phyloP scores from a whole-genome alignment of 202 grass and related monocot species.

The Schoenoplectus tabernaemontani region DNA sequence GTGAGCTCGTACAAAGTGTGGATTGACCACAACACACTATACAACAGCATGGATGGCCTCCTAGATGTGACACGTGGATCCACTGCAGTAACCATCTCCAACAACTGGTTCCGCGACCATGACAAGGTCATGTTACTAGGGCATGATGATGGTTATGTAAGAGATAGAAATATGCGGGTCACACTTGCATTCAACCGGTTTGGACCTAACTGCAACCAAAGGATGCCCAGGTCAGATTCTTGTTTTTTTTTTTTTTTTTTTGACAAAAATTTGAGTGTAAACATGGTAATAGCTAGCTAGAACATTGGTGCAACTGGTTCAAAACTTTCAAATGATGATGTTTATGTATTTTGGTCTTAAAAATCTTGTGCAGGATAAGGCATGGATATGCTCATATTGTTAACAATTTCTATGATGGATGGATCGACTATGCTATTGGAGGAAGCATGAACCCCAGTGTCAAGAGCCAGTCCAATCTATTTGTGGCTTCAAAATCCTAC shows the following conservation, averaged over 20 bases:
- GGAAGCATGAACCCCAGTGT: constrained; percentile 64
- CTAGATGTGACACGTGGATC: constrained; percentile 67
- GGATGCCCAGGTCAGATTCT: constrained; percentile 61
- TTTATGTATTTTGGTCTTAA: neutral
- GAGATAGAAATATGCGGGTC: constrained; percentile 53
- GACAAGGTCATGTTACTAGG: constrained; percentile 96
- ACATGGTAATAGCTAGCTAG: neutral
- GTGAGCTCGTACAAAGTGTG: constrained; percentile 53
- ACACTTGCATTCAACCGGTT: constrained; percentile 85
- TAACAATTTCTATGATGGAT: constrained; percentile 77
- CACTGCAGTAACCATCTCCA: constrained; percentile 69
- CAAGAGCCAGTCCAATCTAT: constrained; percentile 75
- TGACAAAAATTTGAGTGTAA: neutral
- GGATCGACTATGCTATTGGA: constrained; percentile 77
- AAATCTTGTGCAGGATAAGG: constrained; percentile 41
- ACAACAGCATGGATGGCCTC: constrained; percentile 54
- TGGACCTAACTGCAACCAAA: constrained; percentile 69
- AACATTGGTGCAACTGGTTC: no score
- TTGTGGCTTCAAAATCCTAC: constrained; percentile 33
- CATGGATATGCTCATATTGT: constrained; percentile 73
- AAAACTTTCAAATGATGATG: neutral
- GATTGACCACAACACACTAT: constrained; percentile 85
- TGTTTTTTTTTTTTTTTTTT: neutral
- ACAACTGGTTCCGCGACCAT: constrained; percentile 85
- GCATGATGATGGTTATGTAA: constrained; percentile 47